Conservation (phyloP, 306 rosid species). For the Inga oerstediana region DNA sequence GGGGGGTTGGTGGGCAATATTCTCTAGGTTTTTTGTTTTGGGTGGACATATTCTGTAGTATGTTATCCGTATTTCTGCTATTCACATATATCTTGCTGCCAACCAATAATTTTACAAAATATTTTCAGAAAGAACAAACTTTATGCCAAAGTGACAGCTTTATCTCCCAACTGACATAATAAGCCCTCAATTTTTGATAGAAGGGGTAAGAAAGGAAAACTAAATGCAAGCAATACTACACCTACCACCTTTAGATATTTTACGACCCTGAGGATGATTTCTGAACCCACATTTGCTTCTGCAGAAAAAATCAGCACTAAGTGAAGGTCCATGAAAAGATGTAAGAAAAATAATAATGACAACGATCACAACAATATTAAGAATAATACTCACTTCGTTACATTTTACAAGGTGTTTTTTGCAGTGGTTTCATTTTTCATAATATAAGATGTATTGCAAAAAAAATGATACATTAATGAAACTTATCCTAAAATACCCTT, state of each 20-base stretch:
- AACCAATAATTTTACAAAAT: conserved; percentile 2
- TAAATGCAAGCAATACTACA: conserved; percentile 22
- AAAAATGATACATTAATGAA: background rate
- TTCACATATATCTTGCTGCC: background rate
- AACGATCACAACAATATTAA: background rate
- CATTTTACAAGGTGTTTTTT: background rate
- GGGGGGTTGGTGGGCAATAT: background rate
- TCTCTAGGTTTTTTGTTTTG: background rate
- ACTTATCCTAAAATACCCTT: background rate
- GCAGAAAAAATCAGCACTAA: conserved; percentile 45
- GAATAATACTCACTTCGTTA: background rate
- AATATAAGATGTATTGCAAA: background rate
- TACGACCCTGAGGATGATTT: conserved; percentile 88
- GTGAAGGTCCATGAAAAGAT: conserved; percentile 21
- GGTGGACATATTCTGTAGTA: background rate
- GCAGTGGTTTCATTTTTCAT: background rate
- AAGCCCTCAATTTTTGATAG: conserved; percentile 24
- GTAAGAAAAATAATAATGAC: background rate
- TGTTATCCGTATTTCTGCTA: background rate
- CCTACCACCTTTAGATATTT: conserved; percentile 53
- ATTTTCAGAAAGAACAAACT: conserved; percentile 9
- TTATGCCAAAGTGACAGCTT: conserved; percentile 20
- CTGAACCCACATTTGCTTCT: conserved; percentile 99
- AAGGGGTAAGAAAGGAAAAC: conserved; percentile 23
- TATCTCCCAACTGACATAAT: background rate